phyloP scores from a whole-genome alignment of 306 rosid genomes.

The Prunus kanzakura region DNA sequence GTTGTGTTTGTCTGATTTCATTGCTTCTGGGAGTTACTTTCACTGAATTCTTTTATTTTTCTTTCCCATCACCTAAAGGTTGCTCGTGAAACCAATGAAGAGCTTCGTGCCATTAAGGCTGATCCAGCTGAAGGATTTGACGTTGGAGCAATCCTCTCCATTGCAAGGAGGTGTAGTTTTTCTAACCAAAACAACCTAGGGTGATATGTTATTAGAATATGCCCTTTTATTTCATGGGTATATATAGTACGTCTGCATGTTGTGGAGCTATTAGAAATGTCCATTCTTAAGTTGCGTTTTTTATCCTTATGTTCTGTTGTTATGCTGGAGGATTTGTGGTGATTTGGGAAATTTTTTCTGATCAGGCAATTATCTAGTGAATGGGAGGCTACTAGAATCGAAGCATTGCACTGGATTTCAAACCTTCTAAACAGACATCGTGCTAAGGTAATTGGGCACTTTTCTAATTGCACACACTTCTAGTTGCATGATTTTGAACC shows the following conservation, averaged over 20 bases:
- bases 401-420: constrained; percentile 94
- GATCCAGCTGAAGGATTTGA: constrained; percentile 88
- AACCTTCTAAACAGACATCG: constrained; percentile 82
- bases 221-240: constrained; percentile 8
- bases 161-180: constrained; percentile 76
- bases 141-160: constrained; percentile 75
- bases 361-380: constrained; percentile 88
- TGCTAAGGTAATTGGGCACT: constrained; percentile 52
- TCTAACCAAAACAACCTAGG: constrained; percentile 24
- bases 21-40: not conserved
- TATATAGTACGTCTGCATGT: not conserved
- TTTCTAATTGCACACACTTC: not conserved
- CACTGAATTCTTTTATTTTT: not conserved
- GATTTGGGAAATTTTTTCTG: constrained; percentile 34
- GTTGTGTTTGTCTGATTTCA: not conserved
- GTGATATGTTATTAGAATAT: constrained; percentile 26
- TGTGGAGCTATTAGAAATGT: constrained; percentile 17
- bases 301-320: not conserved
- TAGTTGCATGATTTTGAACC: not conserved
- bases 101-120: constrained; percentile 75
- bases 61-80: constrained; percentile 39
- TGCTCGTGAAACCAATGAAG: constrained; percentile 98
- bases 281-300: constrained; percentile 1
- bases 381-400: constrained; percentile 93
- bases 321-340: constrained; percentile 20